Evolutionary conservation across 495 filamentous ascomycete genomes (phyloP).

Genomic region (Neurospora sp.): DNA sequence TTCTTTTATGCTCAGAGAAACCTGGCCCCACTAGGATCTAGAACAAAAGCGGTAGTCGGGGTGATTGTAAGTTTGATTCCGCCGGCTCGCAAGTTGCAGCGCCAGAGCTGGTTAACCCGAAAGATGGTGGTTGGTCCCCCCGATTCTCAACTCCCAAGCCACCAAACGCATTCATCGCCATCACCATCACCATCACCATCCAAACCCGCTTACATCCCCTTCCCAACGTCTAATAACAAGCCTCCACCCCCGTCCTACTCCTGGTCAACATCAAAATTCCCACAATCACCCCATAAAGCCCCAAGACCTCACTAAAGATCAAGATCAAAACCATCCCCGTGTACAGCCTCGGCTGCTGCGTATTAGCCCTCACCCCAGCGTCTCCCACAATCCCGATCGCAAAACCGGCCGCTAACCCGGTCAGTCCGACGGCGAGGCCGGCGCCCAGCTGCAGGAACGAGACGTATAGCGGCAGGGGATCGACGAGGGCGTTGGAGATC

Average conservation of each 20-base stretch:
- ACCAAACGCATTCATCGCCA: background rate
- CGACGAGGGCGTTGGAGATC: slow-evolving; percentile 32
- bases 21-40: background rate
- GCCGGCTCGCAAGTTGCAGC: background rate
- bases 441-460: slow-evolving; percentile 38
- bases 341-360: slow-evolving; percentile 80
- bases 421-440: slow-evolving; percentile 88
- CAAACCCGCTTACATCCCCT: background rate
- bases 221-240: slow-evolving; percentile 19
- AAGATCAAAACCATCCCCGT: slow-evolving; percentile 92
- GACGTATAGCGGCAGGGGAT: slow-evolving; percentile 37
- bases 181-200: background rate
- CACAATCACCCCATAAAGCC: slow-evolving; percentile 45
- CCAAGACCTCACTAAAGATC: slow-evolving; percentile 88
- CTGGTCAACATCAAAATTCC: slow-evolving; percentile 33
- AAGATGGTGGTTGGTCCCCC: background rate
- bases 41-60: background rate
- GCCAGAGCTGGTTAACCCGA: background rate
- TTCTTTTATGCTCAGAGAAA: background rate
- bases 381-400: slow-evolving; percentile 94
- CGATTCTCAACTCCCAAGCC: background rate
- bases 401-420: slow-evolving; percentile 95
- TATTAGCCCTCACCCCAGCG: slow-evolving; percentile 74
- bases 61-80: background rate
- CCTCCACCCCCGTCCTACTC: slow-evolving; percentile 23